Evolutionary conservation across 495 filamentous ascomycete species (phyloP).

Genomic region (Penicillium antarcticum): DNA sequence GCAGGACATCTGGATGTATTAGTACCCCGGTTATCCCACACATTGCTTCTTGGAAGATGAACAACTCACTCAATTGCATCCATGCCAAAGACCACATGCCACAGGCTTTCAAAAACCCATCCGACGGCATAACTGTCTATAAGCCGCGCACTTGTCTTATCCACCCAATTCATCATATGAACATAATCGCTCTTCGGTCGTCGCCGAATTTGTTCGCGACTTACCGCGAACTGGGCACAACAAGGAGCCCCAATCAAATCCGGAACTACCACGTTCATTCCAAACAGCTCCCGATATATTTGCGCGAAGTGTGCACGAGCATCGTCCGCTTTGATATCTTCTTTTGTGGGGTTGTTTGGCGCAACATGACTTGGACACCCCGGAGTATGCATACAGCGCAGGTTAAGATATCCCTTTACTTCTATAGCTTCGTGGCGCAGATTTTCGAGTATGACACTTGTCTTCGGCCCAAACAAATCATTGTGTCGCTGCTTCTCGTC

Average conservation of each 20-base stretch:
- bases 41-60: neutral
- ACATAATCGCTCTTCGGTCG: slow-evolving; percentile 40
- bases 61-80: slow-evolving; percentile 34
- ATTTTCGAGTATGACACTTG: slow-evolving; percentile 22
- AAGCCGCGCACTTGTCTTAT: slow-evolving; percentile 20
- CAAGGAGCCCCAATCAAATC: slow-evolving; percentile 41
- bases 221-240: slow-evolving; percentile 50
- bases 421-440: slow-evolving; percentile 37
- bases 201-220: slow-evolving; percentile 37
- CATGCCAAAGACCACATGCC: slow-evolving; percentile 44
- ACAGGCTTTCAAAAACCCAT: slow-evolving; percentile 42
- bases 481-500: slow-evolving; percentile 43
- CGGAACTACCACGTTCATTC: slow-evolving; percentile 26
- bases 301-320: slow-evolving; percentile 33
- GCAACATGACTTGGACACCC: slow-evolving; percentile 34
- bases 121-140: slow-evolving; percentile 40
- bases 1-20: slow-evolving; percentile 30
- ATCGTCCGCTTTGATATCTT: slow-evolving; percentile 35
- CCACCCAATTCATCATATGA: slow-evolving; percentile 42
- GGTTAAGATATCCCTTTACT: slow-evolving; percentile 37
- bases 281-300: slow-evolving; percentile 34
- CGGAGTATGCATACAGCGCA: slow-evolving; percentile 39
- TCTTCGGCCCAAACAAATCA: slow-evolving; percentile 36
- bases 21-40: neutral
- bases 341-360: slow-evolving; percentile 26